Percentiles rank a stretch among this genome's conserved stretches.
These are phyloP conservation scores for Phylloboletellus chloephorus DNA, from an alignment of 1,284 basidiomycete genomes.

Conservation along the genomic window DNA sequence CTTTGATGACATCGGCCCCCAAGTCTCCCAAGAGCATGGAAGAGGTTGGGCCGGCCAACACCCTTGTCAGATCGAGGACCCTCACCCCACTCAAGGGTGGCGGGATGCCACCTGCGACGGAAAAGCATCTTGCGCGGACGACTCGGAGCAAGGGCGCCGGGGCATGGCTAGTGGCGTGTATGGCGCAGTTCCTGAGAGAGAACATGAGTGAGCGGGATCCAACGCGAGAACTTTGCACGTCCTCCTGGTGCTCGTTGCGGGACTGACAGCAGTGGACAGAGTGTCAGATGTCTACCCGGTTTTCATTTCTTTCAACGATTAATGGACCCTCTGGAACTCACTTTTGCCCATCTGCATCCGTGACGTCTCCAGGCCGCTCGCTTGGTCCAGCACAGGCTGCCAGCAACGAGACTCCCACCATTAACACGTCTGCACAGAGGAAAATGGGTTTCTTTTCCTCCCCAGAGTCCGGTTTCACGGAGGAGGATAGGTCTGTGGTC, in stretches of 20 bases:
- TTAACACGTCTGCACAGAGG: constrained; percentile 1
- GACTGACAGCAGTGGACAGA: constrained; percentile 15
- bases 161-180: neutral
- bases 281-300: constrained; percentile 26
- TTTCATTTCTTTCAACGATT: constrained; percentile 8
- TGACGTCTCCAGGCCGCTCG: constrained; percentile 14
- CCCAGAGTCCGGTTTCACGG: constrained; percentile 33
- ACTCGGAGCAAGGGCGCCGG: constrained; percentile 1
- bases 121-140: constrained; percentile 13
- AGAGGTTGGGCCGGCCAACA: constrained; percentile 84
- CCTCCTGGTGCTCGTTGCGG: too few species aligned
- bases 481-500: constrained; percentile 46
- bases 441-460: constrained; percentile 57
- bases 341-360: constrained; percentile 10
- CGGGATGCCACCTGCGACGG: constrained; percentile 45
- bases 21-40: constrained; percentile 89
- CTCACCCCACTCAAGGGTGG: constrained; percentile 77
- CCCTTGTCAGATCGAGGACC: constrained; percentile 82
- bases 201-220: constrained; percentile 10
- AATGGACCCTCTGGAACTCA: constrained; percentile 25
- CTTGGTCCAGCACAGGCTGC: neutral
- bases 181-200: constrained; percentile 1
- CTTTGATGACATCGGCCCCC: constrained; percentile 89
- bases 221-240: neutral
- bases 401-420: too few species aligned